Evolutionary conservation across 345 rosid genomes (phyloP).

Genomic region (Abelmoschus esculentus): DNA sequence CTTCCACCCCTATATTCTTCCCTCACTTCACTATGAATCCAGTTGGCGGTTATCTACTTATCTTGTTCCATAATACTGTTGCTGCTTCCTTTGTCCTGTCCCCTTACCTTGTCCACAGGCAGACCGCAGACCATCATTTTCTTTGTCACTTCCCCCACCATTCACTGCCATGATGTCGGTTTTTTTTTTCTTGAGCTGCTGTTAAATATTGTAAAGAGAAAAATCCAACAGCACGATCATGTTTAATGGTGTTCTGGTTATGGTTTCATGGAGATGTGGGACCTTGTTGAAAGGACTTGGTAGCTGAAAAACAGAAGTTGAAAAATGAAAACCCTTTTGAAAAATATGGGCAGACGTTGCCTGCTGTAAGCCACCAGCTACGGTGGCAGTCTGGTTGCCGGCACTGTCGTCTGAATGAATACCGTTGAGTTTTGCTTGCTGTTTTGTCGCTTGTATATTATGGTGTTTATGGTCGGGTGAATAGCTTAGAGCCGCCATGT

Average conservation of each 20-base stretch:
- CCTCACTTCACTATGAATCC: constrained; percentile 12
- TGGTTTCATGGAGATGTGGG: neutral
- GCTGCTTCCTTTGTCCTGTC: constrained; percentile 23
- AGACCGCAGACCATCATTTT: neutral
- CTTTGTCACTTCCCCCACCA: neutral
- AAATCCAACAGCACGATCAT: neutral
- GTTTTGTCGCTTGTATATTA: constrained; percentile 25
- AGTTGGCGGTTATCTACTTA: constrained; percentile 18
- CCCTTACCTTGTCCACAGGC: neutral
- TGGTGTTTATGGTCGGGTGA: no score
- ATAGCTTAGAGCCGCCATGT: no score
- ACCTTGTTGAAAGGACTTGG: neutral
- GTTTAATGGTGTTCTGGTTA: neutral
- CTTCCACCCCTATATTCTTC: neutral
- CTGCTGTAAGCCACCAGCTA: no score
- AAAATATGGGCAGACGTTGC: no score
- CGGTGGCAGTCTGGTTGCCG: neutral
- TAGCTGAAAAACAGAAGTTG: constrained; percentile 10
- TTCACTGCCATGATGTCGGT: neutral
- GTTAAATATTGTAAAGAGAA: neutral
- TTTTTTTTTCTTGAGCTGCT: neutral
- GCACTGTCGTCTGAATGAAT: constrained; percentile 14
- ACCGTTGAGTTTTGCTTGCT: constrained; percentile 33
- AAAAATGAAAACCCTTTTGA: no score
- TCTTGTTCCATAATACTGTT: constrained; percentile 17